Evolutionary conservation across 83 land plant species (phyloP), one percentile per base, ranked within the genome.

Genomic region (Diphasiastrum complanatum): DNA sequence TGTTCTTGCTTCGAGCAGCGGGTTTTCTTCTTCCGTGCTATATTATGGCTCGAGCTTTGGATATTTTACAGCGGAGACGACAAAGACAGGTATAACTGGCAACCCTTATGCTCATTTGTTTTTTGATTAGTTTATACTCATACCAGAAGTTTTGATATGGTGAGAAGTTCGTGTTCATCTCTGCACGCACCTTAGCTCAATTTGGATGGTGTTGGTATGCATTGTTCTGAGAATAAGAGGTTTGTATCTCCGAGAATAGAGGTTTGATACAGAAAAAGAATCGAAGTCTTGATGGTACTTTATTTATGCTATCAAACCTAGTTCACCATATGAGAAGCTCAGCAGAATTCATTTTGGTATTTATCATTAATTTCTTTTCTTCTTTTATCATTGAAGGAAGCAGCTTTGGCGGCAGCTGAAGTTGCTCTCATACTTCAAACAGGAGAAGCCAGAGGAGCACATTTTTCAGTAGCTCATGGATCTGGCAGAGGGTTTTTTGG

Each of bases 1-100:
- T 71, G 5, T 63, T 71, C 18, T 14, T 71, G 26, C 30, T 71
- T 29, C 35, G 74, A 41, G 62, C 70, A 12, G 60, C 71, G n/a
- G 74, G 74, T n/a, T 71, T 71, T 33, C 61, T 71, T 22, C 51
- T 71, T 10, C 74, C 74, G 2, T 71, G 74, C 37, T 71, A 71
- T 61, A 63, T 71, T 36, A 71, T 71, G 74, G 63, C 61, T 16
- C 22, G 74, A 29, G 74, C 69, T 2, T 48, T 71, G 61, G 64
- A 63, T 32, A 54, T 71, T 41, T 51, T 71, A 16, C 70, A 64
- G 26, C 35, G 61, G n/a, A 43, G 74, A 24, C 68, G 65, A 2
- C 69, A 64, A 34, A 26, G 38, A 25, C 68, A 65, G 56, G 68
- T 62, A 26, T 6, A 31, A 16, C 23, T 49, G 51, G 51, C 23